Evolutionary conservation across 495 filamentous ascomycete genomes (phyloP).

Genomic region (Penicillium canescens): DNA sequence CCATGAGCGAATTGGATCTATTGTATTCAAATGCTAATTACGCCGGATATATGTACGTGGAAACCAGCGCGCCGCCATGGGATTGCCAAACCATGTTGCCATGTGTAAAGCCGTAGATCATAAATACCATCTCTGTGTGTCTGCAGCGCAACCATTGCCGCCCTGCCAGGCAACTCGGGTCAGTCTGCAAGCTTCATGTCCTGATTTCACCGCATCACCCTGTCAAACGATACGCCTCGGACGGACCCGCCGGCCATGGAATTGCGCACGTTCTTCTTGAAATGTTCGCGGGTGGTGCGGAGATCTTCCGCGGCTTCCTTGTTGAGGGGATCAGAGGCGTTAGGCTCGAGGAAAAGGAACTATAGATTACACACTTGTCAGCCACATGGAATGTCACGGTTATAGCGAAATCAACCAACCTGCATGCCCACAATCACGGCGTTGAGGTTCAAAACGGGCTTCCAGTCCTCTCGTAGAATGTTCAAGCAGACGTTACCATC

Average conservation of each 20-base stretch:
- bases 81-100: constrained; percentile 1
- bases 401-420: constrained; percentile 42
- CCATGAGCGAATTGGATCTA: constrained; percentile 14
- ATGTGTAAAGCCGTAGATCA: constrained; percentile 18
- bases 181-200: neutral
- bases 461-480: constrained; percentile 97
- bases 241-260: constrained; percentile 84
- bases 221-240: constrained; percentile 69
- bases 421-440: constrained; percentile 95
- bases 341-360: constrained; percentile 97
- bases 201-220: constrained; percentile 55
- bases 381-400: neutral
- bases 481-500: constrained; percentile 98
- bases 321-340: constrained; percentile 94
- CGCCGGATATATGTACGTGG: constrained; percentile 28
- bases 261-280: constrained; percentile 84
- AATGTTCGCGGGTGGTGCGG: constrained; percentile 75
- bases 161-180: neutral
- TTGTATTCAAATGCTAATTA: constrained; percentile 31
- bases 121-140: constrained; percentile 11
- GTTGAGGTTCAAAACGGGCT: constrained; percentile 94
- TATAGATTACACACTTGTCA: constrained; percentile 31
- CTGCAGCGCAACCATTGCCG: neutral
- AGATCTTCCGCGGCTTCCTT: constrained; percentile 97
- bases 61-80: constrained; percentile 12